Percentiles rank a stretch among this genome's conserved stretches.
These are phyloP conservation scores for Skeletonema grethae DNA, from an alignment of 108 stramenopile genomes.

Conservation along the genomic window DNA sequence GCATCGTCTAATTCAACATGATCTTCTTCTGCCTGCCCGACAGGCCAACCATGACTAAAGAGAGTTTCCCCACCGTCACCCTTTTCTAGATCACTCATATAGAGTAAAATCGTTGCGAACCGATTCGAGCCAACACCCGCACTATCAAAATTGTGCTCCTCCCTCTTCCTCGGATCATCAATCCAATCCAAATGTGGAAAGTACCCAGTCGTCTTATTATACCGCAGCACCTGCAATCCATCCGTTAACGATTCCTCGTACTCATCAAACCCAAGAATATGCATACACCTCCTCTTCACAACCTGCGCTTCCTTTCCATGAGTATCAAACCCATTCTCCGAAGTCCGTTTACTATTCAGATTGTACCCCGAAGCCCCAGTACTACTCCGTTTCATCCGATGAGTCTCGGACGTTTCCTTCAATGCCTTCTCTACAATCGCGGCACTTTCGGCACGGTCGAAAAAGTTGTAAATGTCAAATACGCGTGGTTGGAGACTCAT, in stretches of 20 bases:
- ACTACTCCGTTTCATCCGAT: constrained; percentile 75
- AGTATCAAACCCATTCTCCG: constrained; percentile 90
- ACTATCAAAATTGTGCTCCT: constrained; percentile 72
- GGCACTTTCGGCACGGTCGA: constrained; percentile 61
- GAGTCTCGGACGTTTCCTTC: constrained; percentile 66
- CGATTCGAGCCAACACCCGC: constrained; percentile 85
- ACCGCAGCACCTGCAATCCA: constrained; percentile 94
- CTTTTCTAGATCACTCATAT: constrained; percentile 89
- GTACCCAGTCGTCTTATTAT: constrained; percentile 93
- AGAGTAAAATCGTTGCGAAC: constrained; percentile 95
- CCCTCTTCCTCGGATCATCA: constrained; percentile 48
- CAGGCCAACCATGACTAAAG: constrained; percentile 75
- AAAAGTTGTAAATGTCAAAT: constrained; percentile 90
- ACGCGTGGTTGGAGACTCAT: constrained; percentile 71
- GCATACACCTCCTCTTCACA: constrained; percentile 60
- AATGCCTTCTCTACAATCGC: constrained; percentile 71
- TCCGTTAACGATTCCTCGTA: constrained; percentile 85
- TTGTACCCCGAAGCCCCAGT: constrained; percentile 72
- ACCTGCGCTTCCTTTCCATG: constrained; percentile 67
- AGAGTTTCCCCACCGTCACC: constrained; percentile 94
- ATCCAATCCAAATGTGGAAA: constrained; percentile 91
- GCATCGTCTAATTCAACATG: constrained; percentile 30
- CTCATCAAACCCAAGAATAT: constrained; percentile 77
- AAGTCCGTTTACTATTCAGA: constrained; percentile 68
- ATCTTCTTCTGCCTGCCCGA: constrained; percentile 47